These are phyloP conservation scores for Termitomyces sp. DNA, from an alignment of 768 basidiomycete species.

Conservation along the genomic window DNA sequence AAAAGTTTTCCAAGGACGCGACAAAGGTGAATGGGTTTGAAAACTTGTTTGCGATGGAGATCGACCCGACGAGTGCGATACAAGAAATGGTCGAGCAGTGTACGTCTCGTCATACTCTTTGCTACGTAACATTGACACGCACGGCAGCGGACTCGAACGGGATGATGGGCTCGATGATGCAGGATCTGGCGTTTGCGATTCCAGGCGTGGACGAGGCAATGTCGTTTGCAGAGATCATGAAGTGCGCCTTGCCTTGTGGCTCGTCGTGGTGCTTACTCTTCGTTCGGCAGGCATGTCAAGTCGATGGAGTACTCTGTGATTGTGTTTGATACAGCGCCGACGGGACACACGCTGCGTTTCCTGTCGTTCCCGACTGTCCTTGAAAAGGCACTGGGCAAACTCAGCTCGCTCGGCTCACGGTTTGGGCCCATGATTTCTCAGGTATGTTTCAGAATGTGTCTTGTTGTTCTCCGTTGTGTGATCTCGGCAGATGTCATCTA, in stretches of 20 bases:
- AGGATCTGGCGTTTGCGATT: conserved; percentile 97
- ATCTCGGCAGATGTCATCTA: conserved; percentile 71
- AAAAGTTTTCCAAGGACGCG: conserved; percentile 99
- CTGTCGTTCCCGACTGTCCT: conserved; percentile 97
- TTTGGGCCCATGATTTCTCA: conserved; percentile 98
- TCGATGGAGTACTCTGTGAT: conserved; percentile 99
- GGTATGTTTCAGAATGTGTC: conserved; percentile 22
- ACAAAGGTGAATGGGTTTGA: conserved; percentile 97
- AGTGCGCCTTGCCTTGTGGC: no score
- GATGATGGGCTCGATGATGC: conserved; percentile 99
- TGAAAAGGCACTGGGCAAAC: conserved; percentile 94
- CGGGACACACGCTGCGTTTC: conserved; percentile 97
- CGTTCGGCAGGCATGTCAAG: conserved; percentile 83
- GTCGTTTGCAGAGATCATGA: conserved; percentile 99
- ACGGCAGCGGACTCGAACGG: conserved; percentile 73
- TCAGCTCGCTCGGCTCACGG: conserved; percentile 87
- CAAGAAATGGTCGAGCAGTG: conserved; percentile 99
- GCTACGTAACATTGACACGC: not conserved
- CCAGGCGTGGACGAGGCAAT: conserved; percentile 99
- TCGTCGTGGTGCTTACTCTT: conserved; percentile 16
- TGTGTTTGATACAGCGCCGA: conserved; percentile 98
- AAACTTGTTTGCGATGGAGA: conserved; percentile 98
- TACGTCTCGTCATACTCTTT: conserved; percentile 29
- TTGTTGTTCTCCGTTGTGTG: not conserved
- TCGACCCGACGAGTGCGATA: conserved; percentile 95